Base-by-base conservation (phyloP, 495 filamentous ascomycete genomes). In the Lasiosphaeria miniovina region DNA sequence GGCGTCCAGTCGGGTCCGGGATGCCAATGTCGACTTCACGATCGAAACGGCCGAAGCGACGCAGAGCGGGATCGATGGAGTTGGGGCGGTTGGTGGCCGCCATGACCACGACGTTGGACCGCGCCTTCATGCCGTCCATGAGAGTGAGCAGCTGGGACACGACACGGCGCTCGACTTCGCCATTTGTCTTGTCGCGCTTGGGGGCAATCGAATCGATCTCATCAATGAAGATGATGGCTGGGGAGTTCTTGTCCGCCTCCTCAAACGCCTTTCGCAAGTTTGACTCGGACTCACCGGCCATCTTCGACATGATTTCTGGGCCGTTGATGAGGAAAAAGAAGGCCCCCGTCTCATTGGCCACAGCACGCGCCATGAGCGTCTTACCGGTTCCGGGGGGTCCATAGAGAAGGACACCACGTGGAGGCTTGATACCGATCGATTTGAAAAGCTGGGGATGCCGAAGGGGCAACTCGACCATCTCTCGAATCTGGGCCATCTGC, bases 311-410 rank as follows among this genome's bases (percentile, higher is more conserved):
- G 79, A 98, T 96, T 75, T 98, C 93, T 36, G 93, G 93, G 61
- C 91, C 93, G 78, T 98, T 98, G 84, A 98, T 98, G 36, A 98
- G 78, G 86, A 98, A 98, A 82, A 98, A 98, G 81, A 98, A 98
- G 17, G 91, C 91, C 66, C 93, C 93, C 36, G 93, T 98, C 81
- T 98, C 93, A 76, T 98, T 98, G 74, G 93, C 93, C 56, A 98
- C 93, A 61, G 93, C 93, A 75, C 93, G 91, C 73, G 93, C 93
- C 93, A 98, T 98, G 62, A 98, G 78, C 11, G 93, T 98, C 83
- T 98, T 98, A 88, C 93, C 93, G 61, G 93, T 98, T 89, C 93
- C 93, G 1, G 93, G 93, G 68, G 93, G 93, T 53, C 93, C 93
- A 77, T 90, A 98, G 79, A 98, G 90, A 64, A 98, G 86, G 66